Base-by-base conservation (phyloP, 352 stramenopile species). In the Phytopythium delawarense region DNA sequence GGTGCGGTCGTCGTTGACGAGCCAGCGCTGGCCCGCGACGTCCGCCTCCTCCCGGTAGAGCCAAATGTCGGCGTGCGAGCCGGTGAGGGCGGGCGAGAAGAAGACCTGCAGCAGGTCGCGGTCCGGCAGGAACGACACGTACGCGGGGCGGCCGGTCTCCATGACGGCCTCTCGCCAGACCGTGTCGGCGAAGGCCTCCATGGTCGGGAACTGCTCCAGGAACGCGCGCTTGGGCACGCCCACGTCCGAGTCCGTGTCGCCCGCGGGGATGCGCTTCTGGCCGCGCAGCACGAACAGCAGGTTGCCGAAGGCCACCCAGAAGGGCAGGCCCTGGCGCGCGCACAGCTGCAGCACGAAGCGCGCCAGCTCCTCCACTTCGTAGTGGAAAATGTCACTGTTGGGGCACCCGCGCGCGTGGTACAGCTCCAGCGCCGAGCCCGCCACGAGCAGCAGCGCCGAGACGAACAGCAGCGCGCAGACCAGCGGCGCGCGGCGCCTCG, bases 211-310 rank as follows among this genome's bases (percentile, higher is more conserved):
- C 15, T 61, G 65, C 32, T 69, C 57, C 39, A 89, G 63, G 48
- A 92, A 88, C 45, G 62, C 68, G 34, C 51, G 62, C 65, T 92
- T 90, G 21, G 83, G 57, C 21, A 92, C 69, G n/a, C 74, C 76
- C 58, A 92, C 79, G 66, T 91, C 84, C 64, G 84, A 89, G 72
- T 92, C 81, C 13, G 84, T 91, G 70, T 92, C 84, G 39, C 80
- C 81, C 56, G 81, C 78, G 12, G 84, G 84, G 58, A 92, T 91
- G 42, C 73, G 71, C 7, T 62, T 67, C 50, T 89, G 53, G n/a
- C 72, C 70, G 45, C 84, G 78, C 64, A 92, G 72, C 11, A 92
- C 81, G 48, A 92, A 92, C 21, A 92, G 65, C 52, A 89, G 61
- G 48, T 89, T 91, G 61, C 84, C 84, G 65, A 91, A 91, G 50